Base-by-base conservation (phyloP, 345 rosid species). In the Sonneratia caseolaris region DNA sequence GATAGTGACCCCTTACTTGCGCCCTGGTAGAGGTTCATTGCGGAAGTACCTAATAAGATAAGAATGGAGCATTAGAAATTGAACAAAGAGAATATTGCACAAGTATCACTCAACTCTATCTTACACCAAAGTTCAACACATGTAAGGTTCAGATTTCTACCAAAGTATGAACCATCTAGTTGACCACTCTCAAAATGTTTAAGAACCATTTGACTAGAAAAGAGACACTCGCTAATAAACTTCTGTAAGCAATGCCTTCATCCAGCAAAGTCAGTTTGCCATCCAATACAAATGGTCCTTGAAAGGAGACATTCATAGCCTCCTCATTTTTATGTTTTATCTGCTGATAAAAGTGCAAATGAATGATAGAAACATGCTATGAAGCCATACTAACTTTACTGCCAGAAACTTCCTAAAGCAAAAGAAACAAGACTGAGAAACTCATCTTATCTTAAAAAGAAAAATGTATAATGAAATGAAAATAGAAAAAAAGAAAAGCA, bases 11-110 rank as follows among this genome's bases (percentile, higher is more conserved):
- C 36, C 79, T 48, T 72, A 76, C 79, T 95, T 92, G 65, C 97
- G 82, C 49, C 99, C 99, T 1, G 98, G 96, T 57, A 84, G 80
- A 51, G 97, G 97, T 64, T 95, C 98, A 32, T 75, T 82, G 45
- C 89, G 85, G 72, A 95, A 95, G 75, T 68, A 77, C 70, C 79
- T 77, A 37, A 69, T 47, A 14, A 72, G 36, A 37, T n/a, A 37
- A 22, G n/a, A 19, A 38, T 40, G 32, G 38, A 32, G 55, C 53
- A 42, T 68, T 13, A 68, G 70, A 43, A n/a, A 45, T 14, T 40
- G n/a, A 66, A 21, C 32, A 38, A 10, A 40, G 69, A 66, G n/a
- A 36, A 37, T 66, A 21, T 57, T 2, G 13, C 59, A 57, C 5
- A 7, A 22, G 2, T 57, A 8, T 57, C 7, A 57, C 24, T n/a